Evolutionary conservation across 2,329 filamentous ascomycete species (phyloP), one percentile per base, ranked within the genome.

Genomic region (Talaromyces sp.): DNA sequence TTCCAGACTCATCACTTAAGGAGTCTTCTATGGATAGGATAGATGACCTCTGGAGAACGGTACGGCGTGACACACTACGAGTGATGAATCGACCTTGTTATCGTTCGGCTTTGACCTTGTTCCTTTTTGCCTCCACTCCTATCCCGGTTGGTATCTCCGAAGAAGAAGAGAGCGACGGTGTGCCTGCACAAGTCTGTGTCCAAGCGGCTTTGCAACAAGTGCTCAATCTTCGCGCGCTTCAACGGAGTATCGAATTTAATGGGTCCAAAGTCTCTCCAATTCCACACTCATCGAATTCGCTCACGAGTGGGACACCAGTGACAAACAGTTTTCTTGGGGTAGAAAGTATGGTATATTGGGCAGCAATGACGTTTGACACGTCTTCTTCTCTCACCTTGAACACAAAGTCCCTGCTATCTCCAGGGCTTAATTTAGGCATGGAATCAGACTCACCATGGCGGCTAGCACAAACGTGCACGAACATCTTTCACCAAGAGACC

Each of bases 21-120:
- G 24, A 50, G 10, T 58, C 57, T 4, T 62, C 65, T 1, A 65
- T 62, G 21, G 64, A 70, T 21, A 63, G 63, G 26, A 70, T 63
- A 46, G 60, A 54, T 65, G 56, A 61, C 24, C 43, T 73, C 66
- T 79, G 77, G 76, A 68, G 76, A 43, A 58, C 67, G 26, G 68
- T 75, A 1, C 68, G 77, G 9, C 69, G 71, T 26, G 73, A 77
- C 50, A 75, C 78, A 71, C 67, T 77, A 8, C 69, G 71, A 19
- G 70, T 77, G 17, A 77, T 78, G 54, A 78, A 79, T 43, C 68
- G 75, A 0, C 71, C 75, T 0, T 77, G 73, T 0, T 78, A 79
- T 56, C 70, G 74, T 10, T 78, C 77, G 0, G 76, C 77, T 65
- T 64, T 78, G 1, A 71, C 74, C 0, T 62, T 79, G 1, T 73